A percentile compares a stretch with the other conserved stretches of the same genome.
Evolutionary conservation across 306 rosid genomes (phyloP).

Genomic region (Rubus idaeus): DNA sequence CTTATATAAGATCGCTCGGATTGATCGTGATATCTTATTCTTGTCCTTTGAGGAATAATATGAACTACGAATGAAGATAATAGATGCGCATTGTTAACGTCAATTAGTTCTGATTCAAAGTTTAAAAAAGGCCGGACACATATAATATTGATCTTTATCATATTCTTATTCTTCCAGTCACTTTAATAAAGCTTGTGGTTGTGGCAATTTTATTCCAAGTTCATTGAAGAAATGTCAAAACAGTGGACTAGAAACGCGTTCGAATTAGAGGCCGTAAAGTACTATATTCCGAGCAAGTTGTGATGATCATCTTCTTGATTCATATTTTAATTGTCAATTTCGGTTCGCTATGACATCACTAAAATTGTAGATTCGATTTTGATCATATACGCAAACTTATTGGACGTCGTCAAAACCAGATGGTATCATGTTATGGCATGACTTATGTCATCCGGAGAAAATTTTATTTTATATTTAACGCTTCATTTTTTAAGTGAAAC

Average conservation of each 20-base stretch:
- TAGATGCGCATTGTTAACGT: background rate
- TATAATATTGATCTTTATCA: background rate
- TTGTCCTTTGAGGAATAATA: constrained; percentile 7
- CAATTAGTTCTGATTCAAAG: constrained; percentile 16
- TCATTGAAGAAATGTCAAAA: background rate
- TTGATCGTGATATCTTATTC: background rate
- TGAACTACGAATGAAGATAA: background rate
- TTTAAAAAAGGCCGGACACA: background rate
- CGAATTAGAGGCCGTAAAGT: too few relatives aligned
- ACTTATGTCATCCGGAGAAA: too few relatives aligned
- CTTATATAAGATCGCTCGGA: constrained; percentile 3
- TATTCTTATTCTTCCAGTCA: constrained; percentile 3
- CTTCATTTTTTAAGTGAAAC: too few relatives aligned
- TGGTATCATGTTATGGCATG: too few relatives aligned
- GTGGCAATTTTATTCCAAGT: background rate
- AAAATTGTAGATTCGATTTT: background rate
- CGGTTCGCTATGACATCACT: background rate
- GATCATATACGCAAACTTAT: too few relatives aligned
- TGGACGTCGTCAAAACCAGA: too few relatives aligned
- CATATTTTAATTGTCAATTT: background rate
- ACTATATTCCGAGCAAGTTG: constrained; percentile 6
- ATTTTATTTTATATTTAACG: too few relatives aligned
- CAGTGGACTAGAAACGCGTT: background rate
- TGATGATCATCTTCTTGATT: background rate
- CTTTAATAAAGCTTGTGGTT: background rate